These are phyloP conservation scores for Balakata baccata DNA, from an alignment of 345 rosid species.

Conservation along the genomic window DNA sequence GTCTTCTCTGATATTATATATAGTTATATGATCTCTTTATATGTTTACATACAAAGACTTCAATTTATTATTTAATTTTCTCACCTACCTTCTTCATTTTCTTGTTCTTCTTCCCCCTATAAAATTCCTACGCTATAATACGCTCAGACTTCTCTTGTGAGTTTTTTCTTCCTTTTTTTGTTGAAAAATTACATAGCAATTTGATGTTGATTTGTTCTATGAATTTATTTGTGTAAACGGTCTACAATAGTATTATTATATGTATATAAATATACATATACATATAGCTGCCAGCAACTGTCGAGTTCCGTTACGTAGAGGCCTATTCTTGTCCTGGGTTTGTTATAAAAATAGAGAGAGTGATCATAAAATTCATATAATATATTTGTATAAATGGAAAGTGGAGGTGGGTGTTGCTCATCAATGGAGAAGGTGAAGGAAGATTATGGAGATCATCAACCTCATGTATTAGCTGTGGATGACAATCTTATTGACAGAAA, in stretches of 20 bases:
- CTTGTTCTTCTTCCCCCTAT: conserved; percentile 24
- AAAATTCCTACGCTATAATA: conserved; percentile 16
- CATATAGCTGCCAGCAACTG: neutral
- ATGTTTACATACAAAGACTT: neutral
- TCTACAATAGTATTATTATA: neutral
- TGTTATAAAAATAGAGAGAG: too few relatives aligned
- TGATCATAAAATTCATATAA: neutral
- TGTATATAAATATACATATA: neutral
- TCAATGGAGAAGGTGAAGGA: conserved; percentile 25
- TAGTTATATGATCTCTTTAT: conserved; percentile 1
- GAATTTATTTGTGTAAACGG: too few relatives aligned
- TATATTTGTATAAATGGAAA: conserved; percentile 22
- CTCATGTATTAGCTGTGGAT: conserved; percentile 83
- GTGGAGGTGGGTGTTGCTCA: conserved; percentile 27
- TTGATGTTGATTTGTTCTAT: too few relatives aligned
- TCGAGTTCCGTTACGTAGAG: neutral
- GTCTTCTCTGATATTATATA: conserved; percentile 26
- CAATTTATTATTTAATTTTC: neutral
- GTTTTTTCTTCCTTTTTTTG: neutral
- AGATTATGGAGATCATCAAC: conserved; percentile 34
- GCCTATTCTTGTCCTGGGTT: neutral
- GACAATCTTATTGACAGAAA: conserved; percentile 71
- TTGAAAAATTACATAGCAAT: too few relatives aligned
- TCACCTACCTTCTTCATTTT: conserved; percentile 31
- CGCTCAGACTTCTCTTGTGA: conserved; percentile 42